Percentiles rank a stretch among this genome's conserved stretches.
Conservation (phyloP, 2,329 filamentous ascomycete genomes). For the Diaporthe ampelina region DNA sequence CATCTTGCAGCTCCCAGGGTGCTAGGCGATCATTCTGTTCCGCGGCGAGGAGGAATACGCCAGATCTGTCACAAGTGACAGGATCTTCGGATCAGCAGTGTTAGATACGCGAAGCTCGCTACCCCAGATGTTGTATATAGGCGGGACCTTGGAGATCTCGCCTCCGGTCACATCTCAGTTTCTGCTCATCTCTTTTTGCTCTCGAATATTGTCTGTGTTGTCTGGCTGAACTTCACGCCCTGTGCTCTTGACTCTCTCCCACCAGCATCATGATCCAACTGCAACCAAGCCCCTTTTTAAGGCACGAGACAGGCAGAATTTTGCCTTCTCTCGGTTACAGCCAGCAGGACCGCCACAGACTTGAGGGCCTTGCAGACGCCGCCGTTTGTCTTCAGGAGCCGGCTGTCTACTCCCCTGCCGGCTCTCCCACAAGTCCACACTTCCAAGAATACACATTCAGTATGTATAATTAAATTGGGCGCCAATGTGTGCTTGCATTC, state of each 20-base stretch:
- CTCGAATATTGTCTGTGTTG: conserved; percentile 20
- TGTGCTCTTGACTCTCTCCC: neutral
- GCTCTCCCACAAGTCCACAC: neutral
- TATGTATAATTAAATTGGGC: neutral
- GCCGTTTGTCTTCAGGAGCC: conserved; percentile 34
- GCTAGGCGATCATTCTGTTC: conserved; percentile 31
- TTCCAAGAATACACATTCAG: conserved; percentile 19
- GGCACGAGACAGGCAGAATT: conserved; percentile 13
- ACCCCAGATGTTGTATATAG: conserved; percentile 36
- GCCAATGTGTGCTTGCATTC: neutral
- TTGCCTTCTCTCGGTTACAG: conserved; percentile 22
- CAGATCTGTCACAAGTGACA: conserved; percentile 39
- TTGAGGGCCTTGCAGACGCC: conserved; percentile 34
- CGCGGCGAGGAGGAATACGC: conserved; percentile 18
- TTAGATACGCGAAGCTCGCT: conserved; percentile 32
- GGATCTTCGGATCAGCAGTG: conserved; percentile 22
- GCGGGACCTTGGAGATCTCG: conserved; percentile 37
- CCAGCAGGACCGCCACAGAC: conserved; percentile 10
- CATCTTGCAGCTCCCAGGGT: conserved; percentile 30
- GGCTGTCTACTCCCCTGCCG: conserved; percentile 11
- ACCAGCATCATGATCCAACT: conserved; percentile 36
- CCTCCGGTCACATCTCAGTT: conserved; percentile 28
- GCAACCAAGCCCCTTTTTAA: neutral
- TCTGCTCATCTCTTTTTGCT: conserved; percentile 27
- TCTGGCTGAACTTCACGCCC: conserved; percentile 9